Percentiles rank a stretch among this genome's conserved stretches.
These are phyloP conservation scores for Syzygium syzygioides DNA, from an alignment of 441 rosid genomes.

Conservation along the genomic window DNA sequence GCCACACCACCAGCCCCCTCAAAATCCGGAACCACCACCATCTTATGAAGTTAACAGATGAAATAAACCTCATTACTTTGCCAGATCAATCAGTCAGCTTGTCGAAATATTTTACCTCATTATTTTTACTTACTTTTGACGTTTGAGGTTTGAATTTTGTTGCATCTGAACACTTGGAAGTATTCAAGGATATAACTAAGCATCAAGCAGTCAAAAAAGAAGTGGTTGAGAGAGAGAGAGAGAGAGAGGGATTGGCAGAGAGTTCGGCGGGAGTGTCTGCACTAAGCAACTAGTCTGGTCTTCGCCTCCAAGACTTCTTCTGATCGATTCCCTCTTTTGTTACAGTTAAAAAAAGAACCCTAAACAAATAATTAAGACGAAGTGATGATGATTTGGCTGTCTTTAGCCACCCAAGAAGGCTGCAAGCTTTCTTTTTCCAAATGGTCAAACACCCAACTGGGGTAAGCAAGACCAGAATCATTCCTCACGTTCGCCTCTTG, in stretches of 20 bases:
- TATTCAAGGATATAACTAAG: background rate
- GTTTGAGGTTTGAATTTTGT: background rate
- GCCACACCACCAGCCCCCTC: constrained; percentile 9
- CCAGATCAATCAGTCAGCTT: background rate
- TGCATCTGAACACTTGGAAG: background rate
- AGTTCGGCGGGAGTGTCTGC: constrained; percentile 16
- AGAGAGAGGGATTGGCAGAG: constrained; percentile 10
- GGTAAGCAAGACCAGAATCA: constrained; percentile 20
- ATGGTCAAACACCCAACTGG: constrained; percentile 19
- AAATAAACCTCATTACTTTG: background rate
- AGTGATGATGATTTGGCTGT: background rate
- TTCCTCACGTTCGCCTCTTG: constrained; percentile 22
- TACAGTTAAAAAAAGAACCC: background rate
- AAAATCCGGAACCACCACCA: constrained; percentile 13
- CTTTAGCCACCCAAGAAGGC: background rate
- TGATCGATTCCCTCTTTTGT: constrained; percentile 1
- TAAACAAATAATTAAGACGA: background rate
- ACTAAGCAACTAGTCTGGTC: background rate
- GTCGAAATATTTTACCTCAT: background rate
- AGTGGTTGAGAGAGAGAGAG: background rate
- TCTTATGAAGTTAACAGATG: background rate
- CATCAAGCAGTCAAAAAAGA: constrained; percentile 1
- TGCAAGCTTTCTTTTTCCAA: background rate
- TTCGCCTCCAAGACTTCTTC: background rate
- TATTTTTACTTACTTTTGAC: background rate